Conservation (phyloP, 2,329 filamentous ascomycete genomes). For the Aspergillus intermedius region DNA sequence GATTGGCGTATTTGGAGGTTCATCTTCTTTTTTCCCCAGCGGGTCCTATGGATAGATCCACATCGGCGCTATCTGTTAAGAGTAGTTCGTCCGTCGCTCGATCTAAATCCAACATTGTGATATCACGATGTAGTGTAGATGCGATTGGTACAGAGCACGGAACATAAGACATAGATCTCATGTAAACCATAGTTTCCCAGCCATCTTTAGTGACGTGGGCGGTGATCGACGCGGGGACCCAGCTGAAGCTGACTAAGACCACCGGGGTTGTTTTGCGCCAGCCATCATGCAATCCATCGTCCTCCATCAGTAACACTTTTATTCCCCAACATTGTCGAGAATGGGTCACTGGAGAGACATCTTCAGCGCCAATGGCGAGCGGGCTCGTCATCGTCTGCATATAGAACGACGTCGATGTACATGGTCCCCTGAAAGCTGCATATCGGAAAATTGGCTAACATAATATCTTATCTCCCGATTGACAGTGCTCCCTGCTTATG, state of each 20-base stretch:
- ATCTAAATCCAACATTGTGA: too few relatives aligned
- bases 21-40: too few relatives aligned
- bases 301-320: background rate
- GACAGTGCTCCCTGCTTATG: constrained; percentile 39
- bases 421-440: constrained; percentile 13
- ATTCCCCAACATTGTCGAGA: background rate
- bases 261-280: background rate
- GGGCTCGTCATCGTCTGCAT: constrained; percentile 25
- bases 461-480: background rate
- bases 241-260: background rate
- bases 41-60: too few relatives aligned
- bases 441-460: constrained; percentile 7
- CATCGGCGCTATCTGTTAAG: too few relatives aligned
- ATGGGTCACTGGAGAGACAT: constrained; percentile 37
- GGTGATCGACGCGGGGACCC: background rate
- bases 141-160: too few relatives aligned
- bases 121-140: too few relatives aligned
- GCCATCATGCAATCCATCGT: background rate
- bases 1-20: too few relatives aligned
- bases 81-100: too few relatives aligned
- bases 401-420: constrained; percentile 38
- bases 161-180: too few relatives aligned
- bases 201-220: background rate
- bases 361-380: constrained; percentile 21
- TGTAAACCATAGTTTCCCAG: too few relatives aligned